Evolutionary conservation across 768 basidiomycete species (phyloP).

Genomic region (Cystobasidium tubakii): DNA sequence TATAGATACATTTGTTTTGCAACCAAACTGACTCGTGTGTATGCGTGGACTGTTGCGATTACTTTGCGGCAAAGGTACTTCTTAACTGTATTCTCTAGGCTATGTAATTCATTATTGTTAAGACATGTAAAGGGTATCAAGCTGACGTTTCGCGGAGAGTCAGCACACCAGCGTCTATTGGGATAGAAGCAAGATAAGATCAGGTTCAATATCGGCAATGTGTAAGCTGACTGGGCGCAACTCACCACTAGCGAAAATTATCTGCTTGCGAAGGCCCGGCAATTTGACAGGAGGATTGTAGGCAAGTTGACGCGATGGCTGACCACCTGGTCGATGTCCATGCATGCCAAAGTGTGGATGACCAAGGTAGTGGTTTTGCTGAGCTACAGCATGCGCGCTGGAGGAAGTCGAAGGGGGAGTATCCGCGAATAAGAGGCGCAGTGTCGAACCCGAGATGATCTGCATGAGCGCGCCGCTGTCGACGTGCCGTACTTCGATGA

Average conservation of each 20-base stretch:
- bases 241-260: constrained; percentile 29
- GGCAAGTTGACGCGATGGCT: neutral
- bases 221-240: too few species aligned
- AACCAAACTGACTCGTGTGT: neutral
- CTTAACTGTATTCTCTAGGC: neutral
- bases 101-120: neutral
- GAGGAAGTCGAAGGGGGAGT: constrained; percentile 79
- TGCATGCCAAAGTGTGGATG: neutral
- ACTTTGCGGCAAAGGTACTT: neutral
- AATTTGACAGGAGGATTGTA: constrained; percentile 24
- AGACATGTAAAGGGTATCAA: neutral
- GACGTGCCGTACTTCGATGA: constrained; percentile 93
- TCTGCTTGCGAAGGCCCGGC: constrained; percentile 31
- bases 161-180: constrained; percentile 14
- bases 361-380: neutral
- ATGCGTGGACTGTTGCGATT: neutral
- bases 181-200: neutral
- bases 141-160: constrained; percentile 30
- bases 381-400: constrained; percentile 46
- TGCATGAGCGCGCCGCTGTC: constrained; percentile 86
- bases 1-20: neutral
- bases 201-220: neutral
- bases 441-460: constrained; percentile 61
- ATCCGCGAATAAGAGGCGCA: constrained; percentile 86
- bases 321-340: neutral